Base-by-base conservation (phyloP, 2,329 filamentous ascomycete genomes). In the Fusarium penzigii region DNA sequence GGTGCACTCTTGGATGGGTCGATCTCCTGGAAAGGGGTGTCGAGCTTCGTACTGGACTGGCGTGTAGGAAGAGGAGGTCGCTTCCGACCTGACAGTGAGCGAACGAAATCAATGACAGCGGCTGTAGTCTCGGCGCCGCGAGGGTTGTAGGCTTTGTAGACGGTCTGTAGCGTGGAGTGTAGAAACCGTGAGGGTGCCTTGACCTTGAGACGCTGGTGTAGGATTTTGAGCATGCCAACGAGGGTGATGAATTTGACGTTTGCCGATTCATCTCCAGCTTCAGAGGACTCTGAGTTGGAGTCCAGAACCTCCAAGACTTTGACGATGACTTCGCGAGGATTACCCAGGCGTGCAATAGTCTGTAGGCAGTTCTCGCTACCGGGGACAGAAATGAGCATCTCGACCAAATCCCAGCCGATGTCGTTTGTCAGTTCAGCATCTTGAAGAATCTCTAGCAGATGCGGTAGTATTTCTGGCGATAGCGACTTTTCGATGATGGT, bases 401-500 rank as follows among this genome's bases (percentile, higher is more conserved):
- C 86, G 17, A 94, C 86, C 46, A 93, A 75, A 68, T 94, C 90
- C 90, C 90, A 94, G 45, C 90, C 90, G 63, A 93, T 92, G 51
- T 90, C 87, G 54, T 82, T 82, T 3, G 88, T 90, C 51, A 92
- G 75, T 52, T 82, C 77, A 10, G 78, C 76, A 76, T 90, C 84
- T 68, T 88, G 83, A 16, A 90, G 77, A 36, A 89, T 83, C 17
- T 86, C 78, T 61, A 90, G 82, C 42, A 93, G 77, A 4, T 82
- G 74, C 1, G 88, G 86, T 41, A 93, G 75, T 54, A 87, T 78
- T 53, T 86, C 84, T 16, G 83, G 78, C 6, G 80, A 84, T 42
- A 92, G 76, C 60, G 89, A 87, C 70, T 88, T 84, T 69, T 91
- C 87, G 64, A 93, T 75, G 57, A 92, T 85, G 50, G 88, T 91